Base-by-base conservation (phyloP, 495 filamentous ascomycete genomes). In the Tuber aestivum region DNA sequence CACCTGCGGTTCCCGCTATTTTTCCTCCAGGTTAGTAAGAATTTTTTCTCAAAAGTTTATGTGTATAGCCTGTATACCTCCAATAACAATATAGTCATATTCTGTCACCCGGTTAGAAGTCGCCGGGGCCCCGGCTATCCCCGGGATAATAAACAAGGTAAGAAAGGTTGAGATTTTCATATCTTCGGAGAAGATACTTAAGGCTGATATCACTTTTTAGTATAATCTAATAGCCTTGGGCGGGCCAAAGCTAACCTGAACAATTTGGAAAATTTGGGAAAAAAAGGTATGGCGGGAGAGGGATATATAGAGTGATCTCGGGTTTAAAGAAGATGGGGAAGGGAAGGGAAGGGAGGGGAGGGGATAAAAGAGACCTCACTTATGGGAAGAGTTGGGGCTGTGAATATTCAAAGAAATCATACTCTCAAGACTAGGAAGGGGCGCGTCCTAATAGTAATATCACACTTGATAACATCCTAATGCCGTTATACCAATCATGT, bases 1-100 rank as follows among this genome's bases (percentile, higher is more conserved):
- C 70, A 10, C 78, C 78, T 72, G 78, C 73, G 12, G 78, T 79
- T 38, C 78, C 78, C 16, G 78, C 78, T 79, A 18, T 65, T 65
- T 65, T 65, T 35, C 27, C 5, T 65, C 50, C 3, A 61, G 5
- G 16, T 65, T 35, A 65, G 27, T 18, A 18, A 65, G 56, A 65
- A 65, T 27, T 65, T 65, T 32, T 27, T 65, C 35, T 32, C 3
- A 65, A 65, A 14, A 2, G 5, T 35, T 1, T 3, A 27, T 61
- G n/a, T 1, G 3, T 16, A 32, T 16, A 61, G 4, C n/a, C n/a
- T 35, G 10, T 35, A 6, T 65, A 65, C 56, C 56, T 65, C 56
- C 56, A 18, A 65, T 7, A 65, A 65, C 18, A 8, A 65, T 65
- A 20, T 35, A 65, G 16, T 65, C 56, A 7, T 65, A 65, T 27